Evolutionary conservation across 2,329 filamentous ascomycete species (phyloP), one percentile per base, ranked within the genome.

Genomic region (Zarea fungicola): DNA sequence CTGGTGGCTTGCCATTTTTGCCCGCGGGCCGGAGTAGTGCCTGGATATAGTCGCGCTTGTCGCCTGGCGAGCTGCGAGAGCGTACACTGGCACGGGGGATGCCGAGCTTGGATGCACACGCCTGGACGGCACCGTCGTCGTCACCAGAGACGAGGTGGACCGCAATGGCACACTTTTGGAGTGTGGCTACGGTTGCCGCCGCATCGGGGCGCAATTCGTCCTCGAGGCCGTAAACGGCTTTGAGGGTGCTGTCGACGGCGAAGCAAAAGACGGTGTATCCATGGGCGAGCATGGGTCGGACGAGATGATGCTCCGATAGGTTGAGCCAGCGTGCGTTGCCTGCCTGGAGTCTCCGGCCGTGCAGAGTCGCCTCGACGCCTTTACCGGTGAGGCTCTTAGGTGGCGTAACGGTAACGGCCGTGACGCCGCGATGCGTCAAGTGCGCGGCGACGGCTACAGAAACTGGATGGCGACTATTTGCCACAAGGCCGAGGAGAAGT

Each of bases 131-230:
- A n/a, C 63, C 65, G n/a, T 72, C 63, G 31, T 79, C 73, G 40
- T 81, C 78, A 6, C 77, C 78, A 3, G 73, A 77, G 32, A 80
- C 58, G 5, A 81, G 54, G 45, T 76, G 73, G 1, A 80, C 67
- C 0, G 60, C 46, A 14, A 80, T 65, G 1, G 65, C 65, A 7
- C 64, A 62, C 2, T 53, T 51, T 4, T 65, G 63, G 2, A 81
- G 62, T 3, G 55, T 36, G 0, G 54, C 26, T 6, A 79, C 54
- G 0, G 67, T 65, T 0, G 55, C 22, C 0, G 44, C 19, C 2
- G 76, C 67, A 19, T 77, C 76, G 1, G 62, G 48, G 4, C 77
- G 70, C 13, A 78, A 51, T 0, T 63, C 58, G 47, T 79, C 75
- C n/a, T 67, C 54, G 1, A 81, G 69, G 0, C 72, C 70, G 51